Percentiles rank a stretch among this genome's conserved stretches.
Conservation (phyloP, 1,284 basidiomycete genomes). For the Cutaneotrichosporon sp. region DNA sequence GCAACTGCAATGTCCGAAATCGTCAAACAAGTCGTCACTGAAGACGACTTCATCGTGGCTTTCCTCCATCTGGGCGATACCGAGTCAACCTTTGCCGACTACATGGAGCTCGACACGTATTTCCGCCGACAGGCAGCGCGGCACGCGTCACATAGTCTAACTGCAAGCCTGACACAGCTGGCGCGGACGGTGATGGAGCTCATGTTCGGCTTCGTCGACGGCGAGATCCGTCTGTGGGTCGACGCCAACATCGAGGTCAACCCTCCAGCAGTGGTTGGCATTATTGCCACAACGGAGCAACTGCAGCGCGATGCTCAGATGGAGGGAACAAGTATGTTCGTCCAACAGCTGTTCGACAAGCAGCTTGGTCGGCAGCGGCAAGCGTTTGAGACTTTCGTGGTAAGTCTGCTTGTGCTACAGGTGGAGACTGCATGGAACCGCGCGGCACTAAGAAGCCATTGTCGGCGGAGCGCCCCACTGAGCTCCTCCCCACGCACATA, state of each 20-base stretch:
- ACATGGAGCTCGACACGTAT: conserved; percentile 89
- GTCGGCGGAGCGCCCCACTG: no score
- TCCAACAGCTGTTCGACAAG: conserved; percentile 69
- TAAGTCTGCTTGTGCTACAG: conserved; percentile 49
- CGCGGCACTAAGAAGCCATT: no score
- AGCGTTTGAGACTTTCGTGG: conserved; percentile 70
- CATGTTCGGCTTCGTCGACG: conserved; percentile 87
- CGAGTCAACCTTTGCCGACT: conserved; percentile 88
- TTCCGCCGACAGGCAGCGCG: conserved; percentile 83
- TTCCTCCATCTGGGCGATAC: conserved; percentile 88
- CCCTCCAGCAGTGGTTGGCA: conserved; percentile 65
- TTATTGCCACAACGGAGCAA: conserved; percentile 74
- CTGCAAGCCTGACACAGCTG: conserved; percentile 67
- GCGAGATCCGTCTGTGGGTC: conserved; percentile 77
- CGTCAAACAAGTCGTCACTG: conserved; percentile 67
- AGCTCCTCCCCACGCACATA: no score
- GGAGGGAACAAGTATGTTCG: conserved; percentile 69
- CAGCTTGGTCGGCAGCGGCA: conserved; percentile 70
- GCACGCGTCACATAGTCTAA: conserved; percentile 57
- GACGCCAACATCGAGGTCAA: conserved; percentile 59
- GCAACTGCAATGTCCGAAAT: conserved; percentile 70
- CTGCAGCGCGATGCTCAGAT: conserved; percentile 67
- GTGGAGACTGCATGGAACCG: no score
- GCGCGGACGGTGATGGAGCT: conserved; percentile 84
- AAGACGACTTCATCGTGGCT: conserved; percentile 83